Conservation (phyloP, 2,329 filamentous ascomycete genomes). For the Dryadomyces sulphureus region DNA sequence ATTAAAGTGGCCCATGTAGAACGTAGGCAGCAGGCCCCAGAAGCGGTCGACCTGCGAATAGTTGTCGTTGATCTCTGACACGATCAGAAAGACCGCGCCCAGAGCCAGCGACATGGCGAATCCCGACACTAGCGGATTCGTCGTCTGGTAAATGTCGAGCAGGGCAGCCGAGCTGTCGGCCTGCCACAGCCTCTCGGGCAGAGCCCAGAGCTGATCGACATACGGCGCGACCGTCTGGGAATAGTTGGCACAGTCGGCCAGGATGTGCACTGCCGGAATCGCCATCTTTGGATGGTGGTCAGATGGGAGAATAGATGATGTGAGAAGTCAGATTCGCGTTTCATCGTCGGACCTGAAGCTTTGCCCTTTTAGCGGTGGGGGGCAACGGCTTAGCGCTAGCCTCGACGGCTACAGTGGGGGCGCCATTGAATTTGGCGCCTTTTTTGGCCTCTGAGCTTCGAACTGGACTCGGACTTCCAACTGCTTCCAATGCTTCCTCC, state of each 20-base stretch:
- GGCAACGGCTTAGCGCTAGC: too few relatives aligned
- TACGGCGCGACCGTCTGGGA: slow-evolving; percentile 61
- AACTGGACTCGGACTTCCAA: too few relatives aligned
- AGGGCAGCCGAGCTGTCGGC: slow-evolving; percentile 23
- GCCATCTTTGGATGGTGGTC: slow-evolving; percentile 36
- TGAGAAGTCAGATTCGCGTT: too few relatives aligned
- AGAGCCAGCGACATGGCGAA: slow-evolving; percentile 58
- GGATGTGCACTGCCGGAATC: slow-evolving; percentile 53
- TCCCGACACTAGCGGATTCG: slow-evolving; percentile 71
- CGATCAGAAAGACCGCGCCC: slow-evolving; percentile 55
- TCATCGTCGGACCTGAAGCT: too few relatives aligned
- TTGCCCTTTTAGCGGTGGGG: too few relatives aligned
- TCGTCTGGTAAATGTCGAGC: slow-evolving; percentile 59
- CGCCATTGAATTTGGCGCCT: too few relatives aligned
- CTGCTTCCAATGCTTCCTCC: too few relatives aligned
- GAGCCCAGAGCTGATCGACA: slow-evolving; percentile 50
- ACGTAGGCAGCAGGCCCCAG: slow-evolving; percentile 78
- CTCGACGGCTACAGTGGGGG: too few relatives aligned
- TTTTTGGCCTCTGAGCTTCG: too few relatives aligned
- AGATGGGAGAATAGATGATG: neutral
- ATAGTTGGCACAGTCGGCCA: slow-evolving; percentile 66
- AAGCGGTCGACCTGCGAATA: slow-evolving; percentile 92
- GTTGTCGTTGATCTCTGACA: slow-evolving; percentile 78
- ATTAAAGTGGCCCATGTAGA: slow-evolving; percentile 76
- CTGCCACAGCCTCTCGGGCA: slow-evolving; percentile 52